Evolutionary conservation across 2,329 filamentous ascomycete species (phyloP), one percentile per base, ranked within the genome.

Genomic region (Lecanicillium sp.): DNA sequence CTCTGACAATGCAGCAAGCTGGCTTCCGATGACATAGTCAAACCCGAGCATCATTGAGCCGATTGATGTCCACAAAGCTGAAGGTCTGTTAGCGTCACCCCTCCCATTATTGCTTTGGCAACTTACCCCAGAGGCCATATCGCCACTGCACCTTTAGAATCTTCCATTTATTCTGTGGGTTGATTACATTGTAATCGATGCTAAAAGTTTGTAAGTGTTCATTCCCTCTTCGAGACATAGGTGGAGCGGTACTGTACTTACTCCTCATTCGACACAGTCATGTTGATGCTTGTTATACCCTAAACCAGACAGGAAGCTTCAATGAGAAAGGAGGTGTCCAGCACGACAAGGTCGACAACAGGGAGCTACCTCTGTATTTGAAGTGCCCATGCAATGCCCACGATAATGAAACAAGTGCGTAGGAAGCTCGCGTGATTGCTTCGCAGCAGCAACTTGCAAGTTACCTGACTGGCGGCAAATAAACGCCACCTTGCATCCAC

Each of bases 41-140:
- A 49, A 56, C 13, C 56, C 56, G 30, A 50, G 50, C 56, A 59
- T 59, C 17, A 59, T 44, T 11, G 48, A 45, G 18, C 55, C 56
- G 27, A 46, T 51, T 11, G 56, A 57, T 8, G 49, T 49, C 44
- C 46, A 54, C 22, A 58, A 43, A 19, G 50, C 53, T 55, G 17
- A 17, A 25, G 6, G 6, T 25, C 22, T 25, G 22, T 25, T 25
- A 25, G 22, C 11, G n/a, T 31, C 10, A 5, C n/a, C 25, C 13
- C 17, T 39, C 30, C n/a, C 18, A 15, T n/a, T 9, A 19, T 20
- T 31, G 33, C 10, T 33, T 15, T 40, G 27, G 19, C 33, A 19
- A 31, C 48, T 32, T 40, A 55, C 53, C 48, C 55, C 53, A 57
- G 15, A 55, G 41, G 19, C 43, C 44, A 40, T 51, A 56, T 17